Evolutionary conservation across 2,329 filamentous ascomycete species (phyloP), one percentile per base, ranked within the genome.

Genomic region (Penicillium sp.): DNA sequence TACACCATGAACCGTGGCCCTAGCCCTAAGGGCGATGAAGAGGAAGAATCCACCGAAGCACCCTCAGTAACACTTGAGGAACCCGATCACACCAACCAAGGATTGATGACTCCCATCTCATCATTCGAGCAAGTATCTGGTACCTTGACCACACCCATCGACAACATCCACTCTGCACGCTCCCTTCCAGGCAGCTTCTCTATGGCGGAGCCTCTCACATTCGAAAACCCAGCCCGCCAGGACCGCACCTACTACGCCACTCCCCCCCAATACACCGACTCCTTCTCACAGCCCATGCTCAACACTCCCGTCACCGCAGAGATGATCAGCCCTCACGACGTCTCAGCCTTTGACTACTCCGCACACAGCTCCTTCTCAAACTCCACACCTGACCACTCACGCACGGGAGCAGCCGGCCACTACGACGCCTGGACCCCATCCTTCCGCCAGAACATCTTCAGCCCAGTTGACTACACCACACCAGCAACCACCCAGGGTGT

Each of bases 1-100:
- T 76, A 74, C 57, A 70, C 75, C 18, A 59, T 68, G 47, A 73
- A 74, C 56, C 64, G 70, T 27, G 71, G 72, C 16, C 62, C 68
- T 6, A 70, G 64, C 45, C 63, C 63, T 14, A 71, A 69, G 60
- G 58, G 63, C 11, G 63, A 70, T 19, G 70, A 68, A 27, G 70
- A 71, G 10, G 65, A 66, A 0, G 70, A 72, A 13, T 62, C 65
- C 2, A 51, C 60, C 27, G 63, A 66, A 9, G 66, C 66, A 18
- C 56, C 58, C 4, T 63, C 65, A n/a, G 23, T 51, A 0, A 58
- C 63, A 0, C 41, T 60, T 5, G 68, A 67, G 16, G 66, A 66
- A n/a, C 51, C 60, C 7, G 68, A 70, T 3, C 64, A 68, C 23
- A 53, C 59, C 7, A 66, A 67, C n/a, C 66, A 66, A 16, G 65